Percentiles rank a stretch among this genome's conserved stretches.
Evolutionary conservation across 345 rosid genomes (phyloP).

Genomic region (Camelina hispida): DNA sequence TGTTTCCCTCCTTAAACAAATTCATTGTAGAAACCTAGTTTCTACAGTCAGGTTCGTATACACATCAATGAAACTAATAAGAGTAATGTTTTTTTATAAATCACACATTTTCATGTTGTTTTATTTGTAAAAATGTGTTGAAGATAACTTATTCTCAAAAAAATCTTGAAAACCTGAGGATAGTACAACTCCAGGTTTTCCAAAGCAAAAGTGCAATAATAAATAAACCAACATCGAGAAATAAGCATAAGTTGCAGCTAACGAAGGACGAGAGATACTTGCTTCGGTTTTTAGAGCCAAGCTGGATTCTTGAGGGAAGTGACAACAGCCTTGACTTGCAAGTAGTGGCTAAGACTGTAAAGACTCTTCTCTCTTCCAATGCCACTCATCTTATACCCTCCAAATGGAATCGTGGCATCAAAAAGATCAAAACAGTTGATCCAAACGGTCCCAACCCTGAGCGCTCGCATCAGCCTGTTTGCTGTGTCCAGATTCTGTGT

Average conservation of each 20-base stretch:
- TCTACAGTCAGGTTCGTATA: not conserved
- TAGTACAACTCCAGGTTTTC: not conserved
- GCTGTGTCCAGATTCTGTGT: constrained; percentile 81
- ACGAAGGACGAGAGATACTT: not conserved
- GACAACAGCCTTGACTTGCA: constrained; percentile 95
- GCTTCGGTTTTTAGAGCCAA: constrained; percentile 61
- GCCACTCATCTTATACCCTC: constrained; percentile 97
- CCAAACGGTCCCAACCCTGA: constrained; percentile 81
- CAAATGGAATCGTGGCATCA: constrained; percentile 88
- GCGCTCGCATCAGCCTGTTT: constrained; percentile 68
- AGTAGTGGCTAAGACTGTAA: constrained; percentile 73
- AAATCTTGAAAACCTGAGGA: constrained; percentile 9
- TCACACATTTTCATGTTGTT: constrained; percentile 5
- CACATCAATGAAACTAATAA: constrained; percentile 10
- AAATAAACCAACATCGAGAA: too few species aligned
- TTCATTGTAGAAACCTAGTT: too few species aligned
- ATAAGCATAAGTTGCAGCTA: not conserved
- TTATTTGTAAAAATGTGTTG: not conserved
- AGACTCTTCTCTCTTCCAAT: constrained; percentile 88
- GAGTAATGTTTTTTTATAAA: not conserved
- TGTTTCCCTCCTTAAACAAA: too few species aligned
- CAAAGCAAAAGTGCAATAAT: constrained; percentile 20
- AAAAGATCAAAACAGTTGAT: constrained; percentile 76
- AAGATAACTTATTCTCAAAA: constrained; percentile 20
- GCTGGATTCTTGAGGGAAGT: constrained; percentile 82